Evolutionary conservation across 2,329 filamentous ascomycete species (phyloP), one percentile per base, ranked within the genome.

Genomic region (Setomelanomma holmii): DNA sequence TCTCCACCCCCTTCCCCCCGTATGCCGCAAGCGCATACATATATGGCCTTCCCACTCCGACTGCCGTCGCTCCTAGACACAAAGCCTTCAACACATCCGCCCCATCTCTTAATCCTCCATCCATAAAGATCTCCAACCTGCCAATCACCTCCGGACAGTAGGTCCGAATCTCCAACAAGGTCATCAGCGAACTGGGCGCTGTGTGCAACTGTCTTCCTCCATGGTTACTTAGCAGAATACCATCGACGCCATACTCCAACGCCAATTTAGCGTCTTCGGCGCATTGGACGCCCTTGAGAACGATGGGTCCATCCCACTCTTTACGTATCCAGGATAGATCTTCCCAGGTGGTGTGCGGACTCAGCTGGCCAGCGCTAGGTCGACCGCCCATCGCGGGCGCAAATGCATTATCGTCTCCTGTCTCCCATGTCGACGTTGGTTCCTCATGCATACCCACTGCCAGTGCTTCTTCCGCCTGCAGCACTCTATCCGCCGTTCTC

Each of bases 341-440:
- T 10, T 74, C 66, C 78, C 76, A 60, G 67, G 83, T 80, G 11
- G 86, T 75, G 16, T 80, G 78, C 4, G 83, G 73, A 16, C 65
- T 73, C 12, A 73, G 22, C 33, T 72, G 62, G 40, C 75, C 58
- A 38, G 62, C 38, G 23, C 66, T 57, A 5, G 58, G 56, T 4
- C 68, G 78, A 74, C 22, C 83, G 64, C 66, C 87, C 85, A 63
- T 88, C 80, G 72, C 83, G 84, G 23, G 74, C 66, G 10, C 83
- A 82, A 80, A 86, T 81, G 53, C 82, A 74, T 48, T 86, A 67
- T 17, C 84, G 79, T 49, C 86, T 63, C 10, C 83, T 2, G 53
- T 50, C 79, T 24, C 85, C 85, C 58, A 84, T 79, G 40, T 70
- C 60, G 66, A 85, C 19, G 77, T 77, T 0, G 77, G 76, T 53